Evolutionary conservation across 306 rosid species (phyloP).

Genomic region (Canavalia ensiformis): DNA sequence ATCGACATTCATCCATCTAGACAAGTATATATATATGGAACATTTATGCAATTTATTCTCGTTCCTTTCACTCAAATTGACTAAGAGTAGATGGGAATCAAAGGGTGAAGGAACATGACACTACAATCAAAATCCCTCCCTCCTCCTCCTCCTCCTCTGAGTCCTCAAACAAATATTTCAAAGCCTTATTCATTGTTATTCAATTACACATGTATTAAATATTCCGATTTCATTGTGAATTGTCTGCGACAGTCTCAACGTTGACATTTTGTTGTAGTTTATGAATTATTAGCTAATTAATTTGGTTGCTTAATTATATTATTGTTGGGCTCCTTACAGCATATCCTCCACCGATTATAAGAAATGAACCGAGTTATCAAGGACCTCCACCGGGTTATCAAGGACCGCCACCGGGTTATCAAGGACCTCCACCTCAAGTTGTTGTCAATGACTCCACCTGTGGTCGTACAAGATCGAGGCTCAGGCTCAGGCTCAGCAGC

Average conservation of each 20-base stretch:
- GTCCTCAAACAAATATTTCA: constrained; percentile 12
- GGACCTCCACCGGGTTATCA: no score
- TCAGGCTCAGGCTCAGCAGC: no score
- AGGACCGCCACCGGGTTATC: no score
- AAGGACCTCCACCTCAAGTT: constrained; percentile 43
- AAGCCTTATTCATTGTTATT: neutral
- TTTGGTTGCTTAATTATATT: no score
- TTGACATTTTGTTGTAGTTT: neutral
- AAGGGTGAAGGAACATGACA: constrained; percentile 42
- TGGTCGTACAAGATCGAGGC: neutral
- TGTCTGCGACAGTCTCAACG: neutral
- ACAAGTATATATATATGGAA: neutral
- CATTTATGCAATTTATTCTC: no score
- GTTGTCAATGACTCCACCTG: constrained; percentile 26
- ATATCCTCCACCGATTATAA: no score
- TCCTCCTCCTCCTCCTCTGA: constrained; percentile 37
- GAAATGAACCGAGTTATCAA: no score
- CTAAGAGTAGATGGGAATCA: neutral
- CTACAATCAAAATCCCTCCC: constrained; percentile 43
- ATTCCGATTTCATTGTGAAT: neutral
- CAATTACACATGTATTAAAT: neutral
- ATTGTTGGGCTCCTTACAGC: neutral
- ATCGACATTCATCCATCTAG: neutral
- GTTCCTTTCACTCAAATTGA: neutral
- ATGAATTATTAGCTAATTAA: neutral